Evolutionary conservation across 2,329 filamentous ascomycete species (phyloP), one percentile per base, ranked within the genome.

Genomic region (Diaporthe vexans): DNA sequence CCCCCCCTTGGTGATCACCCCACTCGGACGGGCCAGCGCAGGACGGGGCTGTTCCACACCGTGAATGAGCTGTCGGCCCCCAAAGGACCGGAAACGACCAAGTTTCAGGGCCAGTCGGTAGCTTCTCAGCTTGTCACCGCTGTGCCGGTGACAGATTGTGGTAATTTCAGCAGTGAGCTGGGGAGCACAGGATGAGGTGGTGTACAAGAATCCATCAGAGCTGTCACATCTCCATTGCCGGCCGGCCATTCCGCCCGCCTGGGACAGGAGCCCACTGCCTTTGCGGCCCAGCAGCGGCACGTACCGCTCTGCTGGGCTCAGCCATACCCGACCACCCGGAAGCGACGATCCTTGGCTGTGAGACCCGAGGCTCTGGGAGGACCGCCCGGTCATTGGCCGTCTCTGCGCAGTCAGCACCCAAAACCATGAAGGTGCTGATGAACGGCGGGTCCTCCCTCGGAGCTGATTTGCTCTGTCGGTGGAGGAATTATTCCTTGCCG

Each of bases 301-400:
- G 56, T 72, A 72, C 69, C 69, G 46, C 70, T 35, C 19, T 13
- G 33, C 35, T 63, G 70, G 70, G 57, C 46, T 61, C 70, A 54
- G 35, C 70, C 33, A 58, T 70, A 46, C 70, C 70, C 70, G 70
- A 58, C 70, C 46, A 29, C 51, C 40, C 70, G 70, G 70, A 72
- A 63, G 57, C 70, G 70, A 72, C 57, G 35, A 63, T 72, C 70
- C 70, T 72, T 72, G 58, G 57, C 57, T 72, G 57, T 35, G 57
- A 63, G 51, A 72, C 70, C 70, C 70, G 70, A 72, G 24, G 35
- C 46, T 54, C n/a, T 72, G 70, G 70, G 29, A 29, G 33, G 63
- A 24, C 46, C 54, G 43, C 57, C 46, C 57, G 33, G 57, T 43
- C 26, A 72, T 72, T 72, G 70, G 57, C 70, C 35, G 11, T 63